Percentiles rank a stretch among this genome's conserved stretches.
Conservation (phyloP, 306 rosid genomes). For the Vigna radiata region DNA sequence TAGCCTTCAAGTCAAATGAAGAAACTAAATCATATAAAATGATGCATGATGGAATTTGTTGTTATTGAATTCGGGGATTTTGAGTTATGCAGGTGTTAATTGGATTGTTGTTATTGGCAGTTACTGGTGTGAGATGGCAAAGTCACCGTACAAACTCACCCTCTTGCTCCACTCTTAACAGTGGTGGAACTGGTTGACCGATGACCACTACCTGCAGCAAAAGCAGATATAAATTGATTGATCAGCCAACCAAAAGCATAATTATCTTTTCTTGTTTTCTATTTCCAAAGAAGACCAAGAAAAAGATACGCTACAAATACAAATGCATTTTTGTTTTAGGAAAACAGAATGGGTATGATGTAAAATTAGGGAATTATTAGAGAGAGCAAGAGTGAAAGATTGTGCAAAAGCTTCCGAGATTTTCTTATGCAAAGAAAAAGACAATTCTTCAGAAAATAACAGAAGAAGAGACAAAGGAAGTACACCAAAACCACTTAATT, state of each 20-base stretch:
- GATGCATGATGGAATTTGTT: neutral
- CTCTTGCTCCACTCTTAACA: constrained; percentile 1
- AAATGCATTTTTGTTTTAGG: constrained; percentile 18
- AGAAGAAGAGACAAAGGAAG: constrained; percentile 53
- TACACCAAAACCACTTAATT: constrained; percentile 48
- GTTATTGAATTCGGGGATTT: constrained; percentile 27
- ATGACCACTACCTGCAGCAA: neutral
- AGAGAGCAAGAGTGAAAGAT: constrained; percentile 29
- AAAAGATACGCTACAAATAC: constrained; percentile 32
- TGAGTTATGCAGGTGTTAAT: constrained; percentile 31
- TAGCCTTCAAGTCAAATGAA: constrained; percentile 32
- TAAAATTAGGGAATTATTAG: constrained; percentile 39
- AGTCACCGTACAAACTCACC: constrained; percentile 1
- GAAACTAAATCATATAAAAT: neutral
- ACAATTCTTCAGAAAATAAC: constrained; percentile 58
- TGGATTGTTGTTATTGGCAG: constrained; percentile 21
- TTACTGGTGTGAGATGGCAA: constrained; percentile 25
- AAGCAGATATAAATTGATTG: constrained; percentile 23
- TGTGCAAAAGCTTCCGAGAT: constrained; percentile 51
- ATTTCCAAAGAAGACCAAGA: constrained; percentile 38
- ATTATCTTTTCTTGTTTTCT: constrained; percentile 33
- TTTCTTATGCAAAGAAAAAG: constrained; percentile 52
- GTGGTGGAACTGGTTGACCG: constrained; percentile 41
- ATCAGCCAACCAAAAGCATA: constrained; percentile 28
- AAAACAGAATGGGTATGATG: constrained; percentile 22